Base-by-base conservation (phyloP, 805 yeast genomes). In the Teunomyces kruisii region DNA sequence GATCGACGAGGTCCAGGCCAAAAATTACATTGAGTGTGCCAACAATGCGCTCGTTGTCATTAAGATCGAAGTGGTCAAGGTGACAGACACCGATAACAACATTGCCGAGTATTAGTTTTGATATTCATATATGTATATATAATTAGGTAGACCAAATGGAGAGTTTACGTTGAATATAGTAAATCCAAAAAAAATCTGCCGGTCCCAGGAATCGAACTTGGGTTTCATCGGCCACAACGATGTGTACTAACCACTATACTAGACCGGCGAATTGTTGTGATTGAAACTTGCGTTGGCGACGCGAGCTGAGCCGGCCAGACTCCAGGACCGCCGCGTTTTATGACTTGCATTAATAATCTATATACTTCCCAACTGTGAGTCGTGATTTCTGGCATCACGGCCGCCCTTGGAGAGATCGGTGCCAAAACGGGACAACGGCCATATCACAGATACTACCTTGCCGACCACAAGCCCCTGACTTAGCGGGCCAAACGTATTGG, bases 401-500 rank as follows among this genome's bases (percentile, higher is more conserved):
- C 65, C 63, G 9, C 65, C 64, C 12, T 42, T 33, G 6, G 52
- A 31, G 14, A 65, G 49, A 40, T 62, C 66, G 4, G 53, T 39
- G 4, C 71, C 68, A 6, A 62, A 47, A 42, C 76, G 56, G 41
- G 51, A 50, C 30, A 59, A 46, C 1, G 97, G 97, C 84, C 86
- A 88, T 37, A 90, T 63, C 1, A 91, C 72, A 37, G 67, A 64
- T 1, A 79, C 70, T 1, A 86, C 96, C 56, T 81, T 86, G 1
- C 97, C 97, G 9, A 87, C 57, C 16, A 90, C 83, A 46, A 92
- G 67, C 0, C 92, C 96, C 31, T 81, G 76, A 12, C 96, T 84
- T 0, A 92, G 77, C 0, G 97, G 96, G 0, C 98, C 98, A 68
- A 87, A 92, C 7, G 76, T 78, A 62, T 90, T 91, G 42, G 92